Conservation (phyloP, 176 grass and related monocot genomes). For the Bromus sterilis region DNA sequence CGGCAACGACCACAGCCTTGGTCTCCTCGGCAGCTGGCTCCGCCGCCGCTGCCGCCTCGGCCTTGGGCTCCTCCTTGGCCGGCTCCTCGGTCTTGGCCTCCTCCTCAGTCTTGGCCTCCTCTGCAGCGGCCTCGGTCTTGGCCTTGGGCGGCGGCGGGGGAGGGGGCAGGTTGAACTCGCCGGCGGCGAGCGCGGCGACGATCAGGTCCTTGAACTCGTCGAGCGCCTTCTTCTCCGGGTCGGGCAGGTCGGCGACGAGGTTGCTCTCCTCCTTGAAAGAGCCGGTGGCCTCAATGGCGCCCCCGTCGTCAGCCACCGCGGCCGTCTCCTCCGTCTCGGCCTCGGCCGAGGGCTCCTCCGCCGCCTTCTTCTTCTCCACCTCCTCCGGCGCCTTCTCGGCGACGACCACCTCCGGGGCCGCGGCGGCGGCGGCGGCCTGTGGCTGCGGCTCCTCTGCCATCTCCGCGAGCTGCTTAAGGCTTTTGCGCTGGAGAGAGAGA, state of each 20-base stretch:
- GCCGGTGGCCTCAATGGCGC: conserved; percentile 20
- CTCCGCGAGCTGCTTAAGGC: not conserved
- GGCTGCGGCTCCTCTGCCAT: conserved; percentile 77
- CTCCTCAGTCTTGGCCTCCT: conserved; percentile 41
- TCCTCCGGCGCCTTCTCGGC: conserved; percentile 22
- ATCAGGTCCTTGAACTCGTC: conserved; percentile 87
- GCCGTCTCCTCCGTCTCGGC: conserved; percentile 29
- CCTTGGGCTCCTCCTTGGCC: conserved; percentile 12
- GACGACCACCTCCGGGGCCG: conserved; percentile 34
- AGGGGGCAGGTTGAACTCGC: conserved; percentile 70
- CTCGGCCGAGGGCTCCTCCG: not conserved
- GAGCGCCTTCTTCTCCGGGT: conserved; percentile 85
- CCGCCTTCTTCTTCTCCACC: conserved; percentile 37
- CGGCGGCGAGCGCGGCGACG: conserved; percentile 55
- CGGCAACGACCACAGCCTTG: not conserved
- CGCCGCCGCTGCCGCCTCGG: not conserved
- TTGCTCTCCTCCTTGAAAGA: conserved; percentile 98
- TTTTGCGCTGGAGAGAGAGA: not conserved
- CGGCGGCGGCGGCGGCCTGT: conserved; percentile 16
- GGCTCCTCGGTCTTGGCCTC: conserved; percentile 21
- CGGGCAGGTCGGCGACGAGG: conserved; percentile 61
- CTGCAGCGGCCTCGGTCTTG: conserved; percentile 27
- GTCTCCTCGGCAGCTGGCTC: conserved; percentile 5
- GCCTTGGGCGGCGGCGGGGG: conserved; percentile 38
- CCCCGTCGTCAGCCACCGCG: conserved; percentile 19